These are phyloP conservation scores for Fusarium foetens DNA, from an alignment of 2,329 filamentous ascomycete genomes.

Conservation along the genomic window DNA sequence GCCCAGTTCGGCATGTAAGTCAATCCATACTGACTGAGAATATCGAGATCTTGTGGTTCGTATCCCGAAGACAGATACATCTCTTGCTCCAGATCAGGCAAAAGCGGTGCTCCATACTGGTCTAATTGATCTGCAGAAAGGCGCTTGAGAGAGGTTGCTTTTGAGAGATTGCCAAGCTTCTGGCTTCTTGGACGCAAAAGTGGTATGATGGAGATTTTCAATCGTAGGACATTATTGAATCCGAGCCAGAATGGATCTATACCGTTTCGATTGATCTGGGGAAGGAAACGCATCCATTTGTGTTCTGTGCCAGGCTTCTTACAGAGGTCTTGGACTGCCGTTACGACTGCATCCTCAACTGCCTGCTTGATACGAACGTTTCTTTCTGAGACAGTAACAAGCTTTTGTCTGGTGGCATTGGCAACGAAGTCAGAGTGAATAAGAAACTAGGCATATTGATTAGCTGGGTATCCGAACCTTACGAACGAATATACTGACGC, in stretches of 20 bases:
- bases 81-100: neutral
- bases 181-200: neutral
- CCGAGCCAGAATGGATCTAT: neutral
- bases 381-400: neutral
- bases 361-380: neutral
- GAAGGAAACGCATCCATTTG: conserved; percentile 4
- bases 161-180: neutral
- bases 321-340: neutral
- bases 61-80: neutral
- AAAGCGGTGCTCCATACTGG: neutral
- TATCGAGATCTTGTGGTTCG: neutral
- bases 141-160: neutral
- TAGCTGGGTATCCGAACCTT: accelerated
- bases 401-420: accelerated
- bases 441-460: neutral
- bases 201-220: no score
- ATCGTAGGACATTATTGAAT: no score
- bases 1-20: neutral
- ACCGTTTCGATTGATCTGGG: neutral
- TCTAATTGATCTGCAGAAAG: neutral
- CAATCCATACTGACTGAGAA: neutral
- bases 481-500: accelerated
- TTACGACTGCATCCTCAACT: neutral
- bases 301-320: neutral
- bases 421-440: neutral